Evolutionary conservation across 352 stramenopile species (phyloP).

Genomic region (Poterioochromonas sp.): DNA sequence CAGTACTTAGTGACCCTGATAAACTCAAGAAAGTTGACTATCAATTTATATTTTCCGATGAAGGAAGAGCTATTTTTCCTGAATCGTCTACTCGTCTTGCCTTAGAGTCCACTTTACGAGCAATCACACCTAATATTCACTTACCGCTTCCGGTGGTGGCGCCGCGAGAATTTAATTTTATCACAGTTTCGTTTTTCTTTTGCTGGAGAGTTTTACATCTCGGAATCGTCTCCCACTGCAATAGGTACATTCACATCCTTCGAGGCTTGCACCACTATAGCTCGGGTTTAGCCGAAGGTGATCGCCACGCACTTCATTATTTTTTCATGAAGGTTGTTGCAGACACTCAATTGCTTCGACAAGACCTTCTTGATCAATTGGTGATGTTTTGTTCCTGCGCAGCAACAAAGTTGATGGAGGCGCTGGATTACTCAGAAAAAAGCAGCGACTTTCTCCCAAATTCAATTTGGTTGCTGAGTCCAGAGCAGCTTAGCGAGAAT

Average conservation of each 20-base stretch:
- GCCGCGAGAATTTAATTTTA: slow-evolving; percentile 80
- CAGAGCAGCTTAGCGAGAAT: background rate
- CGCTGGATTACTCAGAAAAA: background rate
- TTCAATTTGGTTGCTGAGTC: background rate
- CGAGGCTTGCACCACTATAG: background rate
- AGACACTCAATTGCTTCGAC: background rate
- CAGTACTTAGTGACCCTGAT: slow-evolving; percentile 40
- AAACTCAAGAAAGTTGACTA: slow-evolving; percentile 45
- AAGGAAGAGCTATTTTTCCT: slow-evolving; percentile 25
- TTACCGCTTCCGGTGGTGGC: slow-evolving; percentile 24
- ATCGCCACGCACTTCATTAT: slow-evolving; percentile 2
- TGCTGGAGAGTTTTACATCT: slow-evolving; percentile 79
- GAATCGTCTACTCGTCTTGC: background rate
- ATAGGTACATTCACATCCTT: slow-evolving; percentile 31
- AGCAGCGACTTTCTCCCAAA: background rate
- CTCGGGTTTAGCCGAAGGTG: background rate
- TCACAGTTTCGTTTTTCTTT: slow-evolving; percentile 91
- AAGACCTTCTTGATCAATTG: background rate
- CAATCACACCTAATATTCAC: slow-evolving; percentile 1
- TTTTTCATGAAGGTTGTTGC: background rate
- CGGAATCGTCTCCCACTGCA: slow-evolving; percentile 66
- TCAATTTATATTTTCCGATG: background rate
- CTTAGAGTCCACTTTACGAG: slow-evolving; percentile 32
- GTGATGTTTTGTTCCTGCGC: background rate
- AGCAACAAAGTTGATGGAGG: background rate